Base-by-base conservation (phyloP, 2,329 filamentous ascomycete species). In the Beauveria sp. region DNA sequence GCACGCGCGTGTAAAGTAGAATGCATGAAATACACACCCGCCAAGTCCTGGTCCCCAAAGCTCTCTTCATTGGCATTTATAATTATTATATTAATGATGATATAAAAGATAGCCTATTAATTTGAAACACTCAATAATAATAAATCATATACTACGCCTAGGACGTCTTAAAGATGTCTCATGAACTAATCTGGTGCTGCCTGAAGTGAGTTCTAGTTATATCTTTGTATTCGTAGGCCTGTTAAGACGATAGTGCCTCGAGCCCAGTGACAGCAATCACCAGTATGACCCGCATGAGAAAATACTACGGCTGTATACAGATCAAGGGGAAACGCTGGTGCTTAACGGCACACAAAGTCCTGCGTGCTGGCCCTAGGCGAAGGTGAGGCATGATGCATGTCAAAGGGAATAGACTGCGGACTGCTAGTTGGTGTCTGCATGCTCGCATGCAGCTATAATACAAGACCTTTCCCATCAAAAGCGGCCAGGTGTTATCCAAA, bases 281-380 rank as follows among this genome's bases (percentile, higher is more conserved):
- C 1, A 18, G 24, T 5, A 48, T 56, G 43, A 43, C 54, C 10
- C 54, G 54, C 16, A 24, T 40, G 12, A 34, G 54, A 22, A 6
- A 48, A 18, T 48, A 28, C 30, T 37, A 56, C 14, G 43, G 54
- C 54, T 56, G 43, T 43, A 24, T 26, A 2, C 22, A 26, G 26
- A 34, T 56, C 28, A n/a, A 9, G 37, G 41, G 10, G 41, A 46
- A 10, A n/a, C 16, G 8, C 5, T 55, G 53, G 53, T 1, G 9
- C 1, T 14, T 55, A 14, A 24, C 12, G 5, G 34, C 34, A 41
- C 12, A 16, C 3, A 20, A 37, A 4, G 3, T 52, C n/a, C 26
- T 52, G 6, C 10, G 18, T 7, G 4, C 48, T 52, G n/a, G 5
- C 48, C 9, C 28, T 9, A 20, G 20, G 22, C n/a, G 9, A 10